These are phyloP conservation scores for Entelexis paramagnoliae DNA, from an alignment of 1,139 yeast genomes.

Conservation along the genomic window DNA sequence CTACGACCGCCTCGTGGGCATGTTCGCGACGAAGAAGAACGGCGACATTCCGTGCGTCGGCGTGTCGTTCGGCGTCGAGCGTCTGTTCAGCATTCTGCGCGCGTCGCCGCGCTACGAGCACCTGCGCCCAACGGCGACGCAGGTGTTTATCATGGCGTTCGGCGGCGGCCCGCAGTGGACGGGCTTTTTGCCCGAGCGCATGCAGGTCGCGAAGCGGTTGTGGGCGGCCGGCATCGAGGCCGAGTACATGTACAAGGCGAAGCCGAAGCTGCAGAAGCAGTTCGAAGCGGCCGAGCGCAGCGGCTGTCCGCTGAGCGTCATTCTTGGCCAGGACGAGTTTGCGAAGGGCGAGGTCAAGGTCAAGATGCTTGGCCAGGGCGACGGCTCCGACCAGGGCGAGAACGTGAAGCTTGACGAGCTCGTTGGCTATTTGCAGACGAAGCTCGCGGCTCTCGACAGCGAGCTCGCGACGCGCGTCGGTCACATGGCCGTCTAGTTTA, in stretches of 20 bases:
- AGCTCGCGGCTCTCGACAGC: slow-evolving; percentile 9
- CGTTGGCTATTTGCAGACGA: slow-evolving; percentile 12
- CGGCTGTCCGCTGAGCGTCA: slow-evolving; percentile 84
- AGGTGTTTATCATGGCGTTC: slow-evolving; percentile 92
- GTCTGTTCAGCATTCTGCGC: slow-evolving; percentile 80
- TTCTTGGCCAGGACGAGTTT: slow-evolving; percentile 88
- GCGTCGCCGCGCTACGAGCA: slow-evolving; percentile 53
- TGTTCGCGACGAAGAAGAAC: slow-evolving; percentile 69
- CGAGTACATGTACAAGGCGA: slow-evolving; percentile 81
- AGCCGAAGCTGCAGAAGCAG: slow-evolving; percentile 86
- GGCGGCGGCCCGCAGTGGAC: slow-evolving; percentile 97
- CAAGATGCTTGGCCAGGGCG: slow-evolving; percentile 64
- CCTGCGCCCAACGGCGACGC: slow-evolving; percentile 75
- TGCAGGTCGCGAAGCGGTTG: slow-evolving; percentile 66
- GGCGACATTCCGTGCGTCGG: slow-evolving; percentile 93
- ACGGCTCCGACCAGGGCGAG: slow-evolving; percentile 76
- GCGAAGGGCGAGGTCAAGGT: slow-evolving; percentile 72
- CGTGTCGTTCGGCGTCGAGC: slow-evolving; percentile 90
- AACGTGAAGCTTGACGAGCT: slow-evolving; percentile 36
- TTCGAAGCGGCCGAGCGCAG: slow-evolving; percentile 94
- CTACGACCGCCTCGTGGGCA: slow-evolving; percentile 89
- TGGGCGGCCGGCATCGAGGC: slow-evolving; percentile 87
- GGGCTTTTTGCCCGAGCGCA: slow-evolving; percentile 84
- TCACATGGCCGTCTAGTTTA: neutral
- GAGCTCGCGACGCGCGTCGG: slow-evolving; percentile 5